Conservation (phyloP, 164 flowering plant species). For the Magnolia officinalis region DNA sequence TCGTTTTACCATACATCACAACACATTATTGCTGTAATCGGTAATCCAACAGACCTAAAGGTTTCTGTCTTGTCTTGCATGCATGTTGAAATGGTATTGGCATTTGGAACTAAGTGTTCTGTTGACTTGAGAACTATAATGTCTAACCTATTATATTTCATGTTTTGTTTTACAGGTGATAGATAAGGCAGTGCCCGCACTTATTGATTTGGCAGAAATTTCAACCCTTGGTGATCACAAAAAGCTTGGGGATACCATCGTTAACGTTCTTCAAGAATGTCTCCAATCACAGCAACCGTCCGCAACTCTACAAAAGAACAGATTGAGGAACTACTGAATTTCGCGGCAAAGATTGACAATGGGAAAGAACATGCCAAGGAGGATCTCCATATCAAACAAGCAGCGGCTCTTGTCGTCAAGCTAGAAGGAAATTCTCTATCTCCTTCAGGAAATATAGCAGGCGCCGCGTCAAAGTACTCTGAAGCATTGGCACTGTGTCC, state of each 20-base stretch:
- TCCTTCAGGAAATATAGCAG: slow-evolving; percentile 92
- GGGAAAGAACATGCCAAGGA: slow-evolving; percentile 97
- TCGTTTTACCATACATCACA: too few species aligned
- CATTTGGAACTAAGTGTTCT: neutral
- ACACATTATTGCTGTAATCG: too few species aligned
- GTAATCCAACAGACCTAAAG: too few species aligned
- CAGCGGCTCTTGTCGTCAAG: slow-evolving; percentile 91
- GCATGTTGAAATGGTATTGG: neutral
- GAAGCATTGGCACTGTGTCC: slow-evolving; percentile 93
- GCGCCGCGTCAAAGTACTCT: slow-evolving; percentile 89
- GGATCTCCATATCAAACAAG: slow-evolving; percentile 97
- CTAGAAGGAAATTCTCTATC: slow-evolving; percentile 97
- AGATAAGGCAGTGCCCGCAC: slow-evolving; percentile 80
- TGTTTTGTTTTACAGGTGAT: slow-evolving; percentile 44
- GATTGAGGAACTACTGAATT: slow-evolving; percentile 62
- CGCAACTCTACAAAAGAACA: slow-evolving; percentile 61
- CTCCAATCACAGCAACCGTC: slow-evolving; percentile 60
- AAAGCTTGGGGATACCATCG: slow-evolving; percentile 87
- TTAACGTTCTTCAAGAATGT: slow-evolving; percentile 77
- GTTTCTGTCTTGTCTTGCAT: too few species aligned
- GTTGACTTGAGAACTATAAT: neutral
- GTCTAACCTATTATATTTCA: neutral
- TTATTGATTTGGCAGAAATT: slow-evolving; percentile 83
- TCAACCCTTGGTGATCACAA: slow-evolving; percentile 85
- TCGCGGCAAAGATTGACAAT: slow-evolving; percentile 73